Conservation (phyloP, 176 grass and related monocot species). For the Triticum urartu region DNA sequence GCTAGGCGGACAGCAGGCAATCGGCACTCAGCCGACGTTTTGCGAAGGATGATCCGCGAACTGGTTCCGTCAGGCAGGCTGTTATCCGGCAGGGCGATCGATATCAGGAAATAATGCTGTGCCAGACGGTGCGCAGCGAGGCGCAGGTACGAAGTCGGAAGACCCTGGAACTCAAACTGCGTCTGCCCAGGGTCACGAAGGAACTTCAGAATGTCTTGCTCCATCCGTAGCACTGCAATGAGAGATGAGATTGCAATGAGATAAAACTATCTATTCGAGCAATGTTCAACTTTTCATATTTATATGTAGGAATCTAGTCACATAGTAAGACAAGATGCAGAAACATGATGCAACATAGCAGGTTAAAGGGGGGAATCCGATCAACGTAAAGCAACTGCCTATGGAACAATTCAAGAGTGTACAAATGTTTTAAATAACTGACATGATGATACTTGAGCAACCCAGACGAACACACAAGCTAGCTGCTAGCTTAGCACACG, state of each 20-base stretch:
- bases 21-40: conserved; percentile 41
- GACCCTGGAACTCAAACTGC: conserved; percentile 55
- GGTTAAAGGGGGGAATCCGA: background rate
- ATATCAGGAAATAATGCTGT: conserved; percentile 88
- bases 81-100: conserved; percentile 73
- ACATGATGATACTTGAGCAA: background rate
- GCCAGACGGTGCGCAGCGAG: conserved; percentile 89
- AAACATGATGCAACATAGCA: background rate
- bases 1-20: conserved; percentile 73
- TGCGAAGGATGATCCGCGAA: conserved; percentile 74
- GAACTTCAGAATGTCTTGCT: conserved; percentile 91
- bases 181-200: conserved; percentile 62
- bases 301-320: background rate
- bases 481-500: background rate
- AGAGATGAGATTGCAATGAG: conserved; percentile 3
- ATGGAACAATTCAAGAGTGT: background rate
- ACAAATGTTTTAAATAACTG: background rate
- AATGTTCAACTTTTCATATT: background rate
- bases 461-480: too few species aligned
- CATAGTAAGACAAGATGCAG: background rate
- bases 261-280: background rate
- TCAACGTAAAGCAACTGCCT: background rate
- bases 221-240: conserved; percentile 90
- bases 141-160: conserved; percentile 89
- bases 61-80: conserved; percentile 76